Evolutionary conservation across 2,329 filamentous ascomycete species (phyloP), one percentile per base, ranked within the genome.

Genomic region (Dothistroma septosporum): DNA sequence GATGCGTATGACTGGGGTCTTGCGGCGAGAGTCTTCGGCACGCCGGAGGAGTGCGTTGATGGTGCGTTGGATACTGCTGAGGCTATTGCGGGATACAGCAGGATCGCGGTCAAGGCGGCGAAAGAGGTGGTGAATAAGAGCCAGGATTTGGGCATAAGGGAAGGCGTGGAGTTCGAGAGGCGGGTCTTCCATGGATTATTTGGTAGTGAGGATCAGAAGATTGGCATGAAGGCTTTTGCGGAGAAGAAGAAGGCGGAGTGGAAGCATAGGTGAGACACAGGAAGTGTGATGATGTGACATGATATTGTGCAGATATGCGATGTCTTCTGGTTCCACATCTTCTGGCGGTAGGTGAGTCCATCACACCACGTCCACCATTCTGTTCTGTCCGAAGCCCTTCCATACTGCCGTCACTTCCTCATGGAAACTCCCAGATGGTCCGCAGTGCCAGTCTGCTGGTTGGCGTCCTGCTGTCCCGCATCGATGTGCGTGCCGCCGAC

Each of bases 121-220:
- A 99, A 99, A 83, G 94, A 99, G 82, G 93, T 94, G n/a, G 93
- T 99, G 59, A 96, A 97, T 76, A 97, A 97, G 87, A 96, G 92
- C 76, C 92, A 97, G 81, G 94, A 99, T 70, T 78, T 96, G 68
- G 82, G 88, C 3, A 79, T 99, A 61, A 81, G 89, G 68, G 94
- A 97, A 72, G 94, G 94, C 14, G 89, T 99, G 1, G 94, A 99
- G 79, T 97, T 87, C 77, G 94, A 99, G 83, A 84, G 94, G 73
- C 85, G 92, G 57, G 83, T 97, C 35, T 99, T 99, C 82, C 94
- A 99, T 77, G 84, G 87, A 28, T 73, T 97, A 71, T 99, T 99
- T 79, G 94, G 93, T 22, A 96, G 89, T 74, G 85, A 91, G 78
- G 94, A 99, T 77, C 94, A 99, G 79, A 99, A 97, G 83, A 90